Percentiles rank a stretch among this genome's conserved stretches.
These are phyloP conservation scores for Flaveria ramosissima DNA, from an alignment of 129 eudicot species.

Conservation along the genomic window DNA sequence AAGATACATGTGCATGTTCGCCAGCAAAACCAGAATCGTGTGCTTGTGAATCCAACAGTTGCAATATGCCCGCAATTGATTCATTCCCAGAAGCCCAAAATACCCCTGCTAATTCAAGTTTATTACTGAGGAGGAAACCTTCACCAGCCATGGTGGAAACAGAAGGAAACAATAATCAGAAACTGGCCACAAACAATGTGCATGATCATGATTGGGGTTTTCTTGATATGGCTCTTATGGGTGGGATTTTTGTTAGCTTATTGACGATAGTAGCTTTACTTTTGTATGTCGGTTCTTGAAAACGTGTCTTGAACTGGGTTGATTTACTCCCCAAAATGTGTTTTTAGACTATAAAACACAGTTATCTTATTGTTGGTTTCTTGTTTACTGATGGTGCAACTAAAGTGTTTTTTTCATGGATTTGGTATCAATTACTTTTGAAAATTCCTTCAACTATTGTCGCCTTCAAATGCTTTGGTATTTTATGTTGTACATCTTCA, in stretches of 20 bases:
- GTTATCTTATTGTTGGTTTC: slow-evolving; percentile 20
- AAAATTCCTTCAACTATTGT: not conserved
- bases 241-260: slow-evolving; percentile 64
- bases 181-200: not conserved
- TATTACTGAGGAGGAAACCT: slow-evolving; percentile 47
- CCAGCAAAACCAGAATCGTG: slow-evolving; percentile 55
- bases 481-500: not conserved
- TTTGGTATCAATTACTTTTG: not conserved
- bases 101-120: slow-evolving; percentile 28
- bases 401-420: not conserved
- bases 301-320: not conserved
- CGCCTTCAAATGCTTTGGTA: not conserved
- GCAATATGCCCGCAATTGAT: slow-evolving; percentile 32
- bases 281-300: slow-evolving; percentile 44
- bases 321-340: not conserved
- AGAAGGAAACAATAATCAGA: slow-evolving; percentile 33
- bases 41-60: slow-evolving; percentile 59
- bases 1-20: slow-evolving; percentile 62
- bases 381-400: not conserved
- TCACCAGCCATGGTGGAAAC: slow-evolving; percentile 27
- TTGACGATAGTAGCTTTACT: slow-evolving; percentile 47
- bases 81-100: slow-evolving; percentile 32
- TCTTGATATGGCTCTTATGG: slow-evolving; percentile 62
- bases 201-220: slow-evolving; percentile 43
- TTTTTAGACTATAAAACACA: slow-evolving; percentile 13